A percentile compares a stretch with the other conserved stretches of the same genome.
These are phyloP conservation scores for Juglanconis oblonga DNA, from an alignment of 2,329 filamentous ascomycete genomes.

Conservation along the genomic window DNA sequence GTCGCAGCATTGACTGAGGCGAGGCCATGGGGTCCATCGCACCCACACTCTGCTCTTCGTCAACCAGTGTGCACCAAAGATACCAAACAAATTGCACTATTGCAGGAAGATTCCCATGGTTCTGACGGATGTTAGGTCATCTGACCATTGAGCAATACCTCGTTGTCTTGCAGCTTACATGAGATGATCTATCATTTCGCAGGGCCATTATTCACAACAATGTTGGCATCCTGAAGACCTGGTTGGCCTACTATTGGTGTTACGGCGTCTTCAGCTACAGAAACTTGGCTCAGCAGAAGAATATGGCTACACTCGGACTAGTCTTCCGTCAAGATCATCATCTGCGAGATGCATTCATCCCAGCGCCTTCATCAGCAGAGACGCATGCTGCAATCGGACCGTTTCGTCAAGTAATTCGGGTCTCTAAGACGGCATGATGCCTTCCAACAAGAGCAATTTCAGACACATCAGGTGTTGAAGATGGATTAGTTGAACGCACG, in stretches of 20 bases:
- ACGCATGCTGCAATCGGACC: not conserved
- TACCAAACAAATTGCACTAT: not conserved
- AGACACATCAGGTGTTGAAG: too few relatives aligned
- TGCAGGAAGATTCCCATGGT: not conserved
- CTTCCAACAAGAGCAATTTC: not conserved
- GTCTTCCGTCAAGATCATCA: not conserved
- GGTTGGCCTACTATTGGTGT: not conserved
- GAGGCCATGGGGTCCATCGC: too few relatives aligned
- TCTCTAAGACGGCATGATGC: not conserved
- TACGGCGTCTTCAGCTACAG: not conserved
- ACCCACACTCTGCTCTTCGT: not conserved
- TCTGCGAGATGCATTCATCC: not conserved
- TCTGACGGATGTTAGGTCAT: not conserved
- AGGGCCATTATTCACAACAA: not conserved
- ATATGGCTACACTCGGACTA: not conserved
- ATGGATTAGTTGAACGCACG: not conserved
- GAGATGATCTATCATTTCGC: not conserved
- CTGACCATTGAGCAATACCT: not conserved
- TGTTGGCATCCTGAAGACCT: not conserved
- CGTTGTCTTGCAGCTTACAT: not conserved
- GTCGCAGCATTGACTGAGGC: too few relatives aligned
- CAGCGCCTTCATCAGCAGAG: not conserved
- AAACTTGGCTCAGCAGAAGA: not conserved
- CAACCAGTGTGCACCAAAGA: not conserved
- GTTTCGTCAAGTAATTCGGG: too few relatives aligned